Conservation (phyloP, 1,139 yeast genomes). For the Magnusiomyces tetraspermus region DNA sequence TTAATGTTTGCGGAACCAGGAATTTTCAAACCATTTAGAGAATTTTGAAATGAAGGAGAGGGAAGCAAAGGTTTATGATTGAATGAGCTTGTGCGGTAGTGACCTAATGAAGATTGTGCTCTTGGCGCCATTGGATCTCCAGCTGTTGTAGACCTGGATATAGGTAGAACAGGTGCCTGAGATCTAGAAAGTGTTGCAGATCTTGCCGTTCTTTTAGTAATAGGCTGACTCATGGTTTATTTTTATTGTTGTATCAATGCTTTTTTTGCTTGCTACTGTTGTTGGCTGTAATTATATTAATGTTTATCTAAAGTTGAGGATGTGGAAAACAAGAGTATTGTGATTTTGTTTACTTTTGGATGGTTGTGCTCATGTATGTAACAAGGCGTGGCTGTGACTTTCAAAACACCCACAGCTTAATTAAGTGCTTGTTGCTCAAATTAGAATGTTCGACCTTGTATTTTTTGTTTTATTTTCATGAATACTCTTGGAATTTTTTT, state of each 20-base stretch:
- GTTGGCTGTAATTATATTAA: too few species aligned
- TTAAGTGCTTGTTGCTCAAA: too few species aligned
- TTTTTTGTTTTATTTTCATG: too few species aligned
- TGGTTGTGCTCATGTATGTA: too few species aligned
- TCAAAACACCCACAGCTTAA: too few species aligned
- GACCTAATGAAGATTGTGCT: neutral
- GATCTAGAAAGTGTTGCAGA: neutral
- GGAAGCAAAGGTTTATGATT: neutral
- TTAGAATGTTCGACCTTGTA: too few species aligned
- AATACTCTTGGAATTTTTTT: too few species aligned
- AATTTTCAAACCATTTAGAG: neutral
- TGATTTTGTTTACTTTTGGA: too few species aligned
- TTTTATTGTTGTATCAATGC: neutral
- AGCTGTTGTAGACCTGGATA: neutral
- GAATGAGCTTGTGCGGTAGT: neutral
- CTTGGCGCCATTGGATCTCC: neutral
- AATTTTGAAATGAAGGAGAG: neutral
- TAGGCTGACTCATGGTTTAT: neutral
- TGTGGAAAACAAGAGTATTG: too few species aligned
- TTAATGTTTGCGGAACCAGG: conserved; percentile 28
- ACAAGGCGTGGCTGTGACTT: too few species aligned
- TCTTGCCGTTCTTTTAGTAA: neutral
- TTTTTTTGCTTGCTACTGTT: neutral
- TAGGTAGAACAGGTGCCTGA: neutral
- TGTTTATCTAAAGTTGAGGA: too few species aligned